These are phyloP conservation scores for Tetrahymena thermophila DNA, from an alignment of 73 alveolate species.

Conservation along the genomic window DNA sequence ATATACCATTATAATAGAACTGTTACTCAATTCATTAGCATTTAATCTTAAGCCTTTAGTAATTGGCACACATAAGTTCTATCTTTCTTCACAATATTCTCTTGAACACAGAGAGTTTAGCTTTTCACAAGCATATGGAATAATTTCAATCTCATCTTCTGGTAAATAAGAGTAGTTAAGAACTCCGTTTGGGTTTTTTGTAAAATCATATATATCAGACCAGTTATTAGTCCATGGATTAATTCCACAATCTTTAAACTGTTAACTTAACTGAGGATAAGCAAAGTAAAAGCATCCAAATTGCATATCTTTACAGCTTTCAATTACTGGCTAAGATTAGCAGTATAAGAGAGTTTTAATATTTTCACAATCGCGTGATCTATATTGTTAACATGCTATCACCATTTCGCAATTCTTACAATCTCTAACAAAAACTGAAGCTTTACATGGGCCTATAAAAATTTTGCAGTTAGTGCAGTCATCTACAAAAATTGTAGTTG, in stretches of 20 bases:
- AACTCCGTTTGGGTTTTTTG: neutral
- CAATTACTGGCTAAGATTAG: constrained; percentile 71
- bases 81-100: neutral
- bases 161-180: neutral
- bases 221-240: constrained; percentile 63
- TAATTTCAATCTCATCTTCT: neutral
- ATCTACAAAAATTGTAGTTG: constrained; percentile 71
- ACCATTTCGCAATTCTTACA: constrained; percentile 60
- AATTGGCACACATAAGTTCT: neutral
- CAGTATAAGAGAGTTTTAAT: constrained; percentile 52
- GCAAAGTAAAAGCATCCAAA: constrained; percentile 72
- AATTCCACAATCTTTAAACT: constrained; percentile 51
- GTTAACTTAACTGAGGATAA: constrained; percentile 57
- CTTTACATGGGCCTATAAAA: constrained; percentile 75
- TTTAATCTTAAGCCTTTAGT: neutral
- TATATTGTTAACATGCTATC: constrained; percentile 66
- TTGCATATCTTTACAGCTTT: constrained; percentile 50
- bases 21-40: neutral
- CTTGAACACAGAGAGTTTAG: neutral
- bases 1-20: neutral
- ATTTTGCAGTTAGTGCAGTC: constrained; percentile 64
- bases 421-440: constrained; percentile 70
- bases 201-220: constrained; percentile 68
- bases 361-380: constrained; percentile 65
- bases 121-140: neutral